Base-by-base conservation (phyloP, 768 basidiomycete genomes). In the Phaffia australis region DNA sequence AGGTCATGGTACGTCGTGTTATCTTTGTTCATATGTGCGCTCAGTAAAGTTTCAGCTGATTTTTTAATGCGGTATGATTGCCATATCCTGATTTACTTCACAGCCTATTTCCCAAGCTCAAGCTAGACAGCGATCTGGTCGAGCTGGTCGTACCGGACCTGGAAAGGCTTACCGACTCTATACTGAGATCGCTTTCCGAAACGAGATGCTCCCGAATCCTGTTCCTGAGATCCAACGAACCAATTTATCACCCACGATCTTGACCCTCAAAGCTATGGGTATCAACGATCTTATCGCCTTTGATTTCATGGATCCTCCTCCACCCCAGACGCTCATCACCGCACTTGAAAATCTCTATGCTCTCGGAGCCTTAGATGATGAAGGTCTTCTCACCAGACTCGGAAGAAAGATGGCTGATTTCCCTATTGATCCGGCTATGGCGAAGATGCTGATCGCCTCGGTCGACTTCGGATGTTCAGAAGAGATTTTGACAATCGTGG, bases 371-470 rank as follows among this genome's bases (percentile, higher is more conserved):
- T 80, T 98, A 35, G 95, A 98, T 70, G 92, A 98, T 70, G 95
- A 99, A 78, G 95, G 95, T 6, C 79, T 98, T 7, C 78, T 99
- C 73, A 99, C 95, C 1, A 83, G 90, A 30, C 79, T 99, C 11
- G 95, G 95, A 1, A 83, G 95, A 65, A 98, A 99, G 78, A 98
- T 99, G 95, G 94, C 95, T 1, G 95, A 99, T 76, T 97, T 98
- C 78, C 95, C 95, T 16, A 90, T 98, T 86, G 93, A 98, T 66
- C 95, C 94, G 6, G 84, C 90, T 0, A 77, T 91, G 55, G 91
- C 94, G 3, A 99, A 98, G 79, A 99, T 95, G 93, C 78, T 99
- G 57, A 98, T 98, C 74, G 90, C 91, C 4, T 95, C 92, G 0
- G 93, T 97, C 15, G 95, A 98, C 73, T 82, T 95, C 61, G 92